Percentiles rank a stretch among this genome's conserved stretches.
phyloP scores from a whole-genome alignment of 306 rosid species.

The Corylus americana region DNA sequence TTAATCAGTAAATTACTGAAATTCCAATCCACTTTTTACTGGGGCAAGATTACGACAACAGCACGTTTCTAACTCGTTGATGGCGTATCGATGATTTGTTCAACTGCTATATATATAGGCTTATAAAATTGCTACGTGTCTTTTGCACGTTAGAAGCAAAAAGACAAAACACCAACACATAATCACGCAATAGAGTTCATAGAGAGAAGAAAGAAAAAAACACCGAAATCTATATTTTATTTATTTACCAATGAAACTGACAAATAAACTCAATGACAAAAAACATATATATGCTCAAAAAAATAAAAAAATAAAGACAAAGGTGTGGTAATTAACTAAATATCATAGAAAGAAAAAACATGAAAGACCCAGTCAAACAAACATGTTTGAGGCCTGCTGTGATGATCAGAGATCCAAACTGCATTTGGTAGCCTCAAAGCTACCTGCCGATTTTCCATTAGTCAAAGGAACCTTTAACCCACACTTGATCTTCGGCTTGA shows the following conservation, averaged over 20 bases:
- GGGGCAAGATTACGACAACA: too few species aligned
- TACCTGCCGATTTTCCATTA: slow-evolving; percentile 12
- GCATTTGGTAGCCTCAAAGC: slow-evolving; percentile 38
- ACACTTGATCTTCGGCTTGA: slow-evolving; percentile 52
- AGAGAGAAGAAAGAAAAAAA: background rate
- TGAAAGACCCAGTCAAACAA: background rate
- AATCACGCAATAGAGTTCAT: background rate
- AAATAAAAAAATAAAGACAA: background rate
- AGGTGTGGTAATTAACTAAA: background rate
- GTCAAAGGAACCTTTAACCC: slow-evolving; percentile 45
- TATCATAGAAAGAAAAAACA: background rate
- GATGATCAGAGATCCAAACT: slow-evolving; percentile 29
- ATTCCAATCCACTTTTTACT: too few species aligned
- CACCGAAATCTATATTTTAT: background rate
- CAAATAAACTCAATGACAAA: background rate
- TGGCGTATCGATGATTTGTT: background rate
- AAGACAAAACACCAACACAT: background rate
- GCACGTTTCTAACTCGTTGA: background rate
- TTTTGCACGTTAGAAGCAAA: too few species aligned
- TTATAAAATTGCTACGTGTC: too few species aligned
- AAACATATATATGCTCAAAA: background rate
- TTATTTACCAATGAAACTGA: background rate
- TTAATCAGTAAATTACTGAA: too few species aligned
- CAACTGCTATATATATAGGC: background rate
- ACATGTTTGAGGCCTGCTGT: background rate